These are phyloP conservation scores for Aspergillus arachidicola DNA, from an alignment of 2,329 filamentous ascomycete species.

Conservation along the genomic window DNA sequence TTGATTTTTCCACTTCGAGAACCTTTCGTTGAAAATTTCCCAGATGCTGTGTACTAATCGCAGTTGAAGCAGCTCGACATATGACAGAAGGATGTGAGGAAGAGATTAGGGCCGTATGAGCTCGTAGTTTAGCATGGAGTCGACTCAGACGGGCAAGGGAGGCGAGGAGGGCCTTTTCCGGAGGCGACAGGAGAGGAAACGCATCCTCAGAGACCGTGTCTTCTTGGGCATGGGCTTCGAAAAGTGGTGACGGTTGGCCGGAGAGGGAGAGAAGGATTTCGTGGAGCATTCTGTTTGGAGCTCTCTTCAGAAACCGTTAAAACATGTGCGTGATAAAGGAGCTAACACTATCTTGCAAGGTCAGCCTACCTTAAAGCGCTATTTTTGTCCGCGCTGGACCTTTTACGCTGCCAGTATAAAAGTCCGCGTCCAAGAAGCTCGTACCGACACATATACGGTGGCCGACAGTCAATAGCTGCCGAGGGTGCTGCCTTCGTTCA, in stretches of 20 bases:
- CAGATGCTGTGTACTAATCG: constrained; percentile 74
- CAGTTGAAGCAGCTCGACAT: constrained; percentile 82
- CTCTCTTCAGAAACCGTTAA: constrained; percentile 21
- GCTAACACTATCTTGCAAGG: background rate
- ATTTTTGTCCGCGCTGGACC: constrained; percentile 27
- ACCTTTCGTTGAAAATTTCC: constrained; percentile 80
- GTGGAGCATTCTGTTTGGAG: constrained; percentile 75
- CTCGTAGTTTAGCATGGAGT: constrained; percentile 72
- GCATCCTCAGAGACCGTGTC: constrained; percentile 53
- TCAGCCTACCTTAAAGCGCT: constrained; percentile 28
- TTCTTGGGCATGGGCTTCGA: constrained; percentile 59
- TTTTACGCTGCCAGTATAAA: constrained; percentile 44
- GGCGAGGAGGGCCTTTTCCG: constrained; percentile 79
- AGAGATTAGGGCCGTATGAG: constrained; percentile 67
- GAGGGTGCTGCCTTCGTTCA: constrained; percentile 1
- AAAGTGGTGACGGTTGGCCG: constrained; percentile 87
- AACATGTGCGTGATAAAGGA: background rate
- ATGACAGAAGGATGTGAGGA: constrained; percentile 76
- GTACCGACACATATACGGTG: constrained; percentile 48
- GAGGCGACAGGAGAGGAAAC: constrained; percentile 65
- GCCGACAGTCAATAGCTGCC: constrained; percentile 7
- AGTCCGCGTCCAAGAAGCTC: constrained; percentile 48
- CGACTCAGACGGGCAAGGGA: constrained; percentile 76
- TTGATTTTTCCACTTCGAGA: constrained; percentile 76
- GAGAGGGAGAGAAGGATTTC: constrained; percentile 96